phyloP scores from a whole-genome alignment of 805 yeast species.

The Barnettozyma sucrosica region DNA sequence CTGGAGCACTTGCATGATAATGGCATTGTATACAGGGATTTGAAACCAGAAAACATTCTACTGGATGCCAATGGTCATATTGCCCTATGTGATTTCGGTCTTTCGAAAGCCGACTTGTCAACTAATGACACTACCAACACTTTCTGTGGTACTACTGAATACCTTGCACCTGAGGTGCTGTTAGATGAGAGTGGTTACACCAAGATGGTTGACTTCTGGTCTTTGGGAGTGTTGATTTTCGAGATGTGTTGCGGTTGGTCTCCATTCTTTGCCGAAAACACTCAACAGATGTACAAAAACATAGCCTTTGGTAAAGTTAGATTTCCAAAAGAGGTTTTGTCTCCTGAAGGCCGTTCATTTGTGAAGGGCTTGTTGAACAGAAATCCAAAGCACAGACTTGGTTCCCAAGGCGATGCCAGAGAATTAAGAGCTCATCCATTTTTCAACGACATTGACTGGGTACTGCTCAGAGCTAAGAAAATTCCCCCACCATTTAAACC shows the following conservation, averaged over 20 bases:
- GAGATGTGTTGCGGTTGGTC: conserved; percentile 99
- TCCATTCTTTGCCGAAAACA: conserved; percentile 95
- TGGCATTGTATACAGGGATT: conserved; percentile 92
- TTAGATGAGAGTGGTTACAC: conserved; percentile 96
- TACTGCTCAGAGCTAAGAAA: conserved; percentile 63
- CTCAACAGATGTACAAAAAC: conserved; percentile 98
- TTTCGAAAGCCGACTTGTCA: conserved; percentile 86
- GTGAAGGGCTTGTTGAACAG: conserved; percentile 93
- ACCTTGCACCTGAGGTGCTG: conserved; percentile 93
- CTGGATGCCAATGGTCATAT: conserved; percentile 96
- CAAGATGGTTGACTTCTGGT: conserved; percentile 99
- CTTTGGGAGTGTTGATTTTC: conserved; percentile 90
- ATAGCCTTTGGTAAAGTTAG: conserved; percentile 98
- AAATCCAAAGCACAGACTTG: conserved; percentile 92
- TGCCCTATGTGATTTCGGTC: conserved; percentile 95
- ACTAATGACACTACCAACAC: conserved; percentile 88
- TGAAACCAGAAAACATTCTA: conserved; percentile 93
- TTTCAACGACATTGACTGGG: conserved; percentile 91
- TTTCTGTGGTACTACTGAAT: conserved; percentile 97
- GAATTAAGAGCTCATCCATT: conserved; percentile 91
- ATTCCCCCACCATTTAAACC: conserved; percentile 97
- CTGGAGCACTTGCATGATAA: conserved; percentile 92
- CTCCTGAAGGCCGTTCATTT: conserved; percentile 89
- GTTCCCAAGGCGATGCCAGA: conserved; percentile 86
- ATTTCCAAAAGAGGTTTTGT: conserved; percentile 92